phyloP scores from a whole-genome alignment of 495 filamentous ascomycete species.

The Terfezia claveryi region DNA sequence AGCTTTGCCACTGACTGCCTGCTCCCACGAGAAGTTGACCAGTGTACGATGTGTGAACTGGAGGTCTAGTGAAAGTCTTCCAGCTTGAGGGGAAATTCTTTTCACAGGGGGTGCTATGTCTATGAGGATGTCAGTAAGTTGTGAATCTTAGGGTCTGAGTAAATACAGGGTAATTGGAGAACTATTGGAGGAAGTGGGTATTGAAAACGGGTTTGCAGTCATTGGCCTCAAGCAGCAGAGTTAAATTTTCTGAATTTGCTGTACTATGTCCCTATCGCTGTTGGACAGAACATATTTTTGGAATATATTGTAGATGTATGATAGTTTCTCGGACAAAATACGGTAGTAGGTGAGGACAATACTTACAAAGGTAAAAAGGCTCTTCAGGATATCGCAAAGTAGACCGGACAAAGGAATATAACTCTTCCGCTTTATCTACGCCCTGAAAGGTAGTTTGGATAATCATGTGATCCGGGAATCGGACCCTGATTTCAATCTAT shows the following conservation, averaged over 20 bases:
- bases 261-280: constrained; percentile 2
- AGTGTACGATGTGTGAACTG: constrained; percentile 45
- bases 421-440: constrained; percentile 34
- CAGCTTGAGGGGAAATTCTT: constrained; percentile 27
- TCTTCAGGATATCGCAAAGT: constrained; percentile 22
- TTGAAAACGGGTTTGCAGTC: too few relatives aligned
- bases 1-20: constrained; percentile 24
- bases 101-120: constrained; percentile 15
- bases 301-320: too few relatives aligned
- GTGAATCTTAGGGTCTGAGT: too few relatives aligned
- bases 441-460: constrained; percentile 37
- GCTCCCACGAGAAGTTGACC: constrained; percentile 57
- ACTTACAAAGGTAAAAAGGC: constrained; percentile 31
- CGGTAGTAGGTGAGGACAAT: constrained; percentile 9
- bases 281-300: too few relatives aligned
- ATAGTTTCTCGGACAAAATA: too few relatives aligned
- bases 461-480: constrained; percentile 56
- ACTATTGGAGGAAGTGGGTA: too few relatives aligned
- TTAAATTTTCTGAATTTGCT: too few relatives aligned
- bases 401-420: constrained; percentile 13
- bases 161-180: too few relatives aligned
- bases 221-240: too few relatives aligned
- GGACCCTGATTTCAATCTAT: constrained; percentile 49
- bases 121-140: neutral
- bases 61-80: constrained; percentile 48